Conservation (phyloP, 176 grass and related monocot genomes). For the Eleusine coracana region DNA sequence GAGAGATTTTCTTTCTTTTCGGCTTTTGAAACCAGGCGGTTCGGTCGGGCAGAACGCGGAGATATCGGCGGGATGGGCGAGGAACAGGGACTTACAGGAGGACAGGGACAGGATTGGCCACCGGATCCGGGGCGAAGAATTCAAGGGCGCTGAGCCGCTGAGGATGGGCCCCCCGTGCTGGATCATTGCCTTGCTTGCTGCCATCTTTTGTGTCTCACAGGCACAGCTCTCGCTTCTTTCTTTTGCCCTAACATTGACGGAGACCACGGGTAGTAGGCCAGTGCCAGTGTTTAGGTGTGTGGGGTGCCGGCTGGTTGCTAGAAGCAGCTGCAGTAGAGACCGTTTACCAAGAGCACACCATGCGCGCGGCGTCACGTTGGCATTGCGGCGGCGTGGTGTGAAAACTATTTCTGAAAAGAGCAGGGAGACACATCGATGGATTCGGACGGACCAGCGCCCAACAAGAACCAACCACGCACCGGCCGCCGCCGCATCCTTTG, state of each 20-base stretch:
- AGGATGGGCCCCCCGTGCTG: background rate
- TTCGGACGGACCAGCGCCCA: too few species aligned
- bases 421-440: too few species aligned
- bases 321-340: background rate
- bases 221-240: background rate
- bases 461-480: too few species aligned
- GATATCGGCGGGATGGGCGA: constrained; percentile 8
- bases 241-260: constrained; percentile 8
- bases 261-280: background rate
- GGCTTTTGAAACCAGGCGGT: constrained; percentile 13
- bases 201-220: background rate
- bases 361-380: too few species aligned
- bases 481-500: constrained; percentile 28
- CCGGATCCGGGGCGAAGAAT: constrained; percentile 33
- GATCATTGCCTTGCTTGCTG: background rate
- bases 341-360: background rate
- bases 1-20: constrained; percentile 20
- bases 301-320: too few species aligned
- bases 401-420: too few species aligned
- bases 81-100: constrained; percentile 24
- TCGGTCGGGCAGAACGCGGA: background rate
- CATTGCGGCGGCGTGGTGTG: too few species aligned
- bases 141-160: background rate
- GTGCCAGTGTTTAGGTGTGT: background rate
- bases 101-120: constrained; percentile 39